A percentile compares a stretch with the other conserved stretches of the same genome.
These are phyloP conservation scores for Trypanosomatidae sp. DNA, from an alignment of 208 protist species.

Conservation along the genomic window DNA sequence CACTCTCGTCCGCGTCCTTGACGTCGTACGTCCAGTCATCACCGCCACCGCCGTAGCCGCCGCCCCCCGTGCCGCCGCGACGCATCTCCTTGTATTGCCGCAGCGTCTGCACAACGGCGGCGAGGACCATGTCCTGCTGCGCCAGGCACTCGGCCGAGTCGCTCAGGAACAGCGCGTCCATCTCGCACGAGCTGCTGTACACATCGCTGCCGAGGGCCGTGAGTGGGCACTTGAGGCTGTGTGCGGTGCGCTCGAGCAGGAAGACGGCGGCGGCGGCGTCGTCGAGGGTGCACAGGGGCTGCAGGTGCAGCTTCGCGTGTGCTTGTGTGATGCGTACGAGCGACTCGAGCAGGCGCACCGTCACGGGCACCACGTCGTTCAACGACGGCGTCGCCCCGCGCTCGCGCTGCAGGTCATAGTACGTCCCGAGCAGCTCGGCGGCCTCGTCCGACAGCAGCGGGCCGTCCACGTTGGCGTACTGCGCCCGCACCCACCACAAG, in stretches of 20 bases:
- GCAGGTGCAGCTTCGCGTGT: constrained; percentile 90
- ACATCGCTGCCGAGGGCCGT: constrained; percentile 31
- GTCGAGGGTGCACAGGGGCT: constrained; percentile 47
- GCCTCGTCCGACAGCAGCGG: constrained; percentile 56
- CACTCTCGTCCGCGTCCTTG: constrained; percentile 7
- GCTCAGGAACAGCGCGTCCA: constrained; percentile 66
- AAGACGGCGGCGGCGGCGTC: constrained; percentile 83
- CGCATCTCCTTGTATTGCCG: no score
- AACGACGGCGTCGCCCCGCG: constrained; percentile 52
- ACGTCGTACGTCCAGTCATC: no score
- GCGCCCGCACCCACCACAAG: constrained; percentile 59
- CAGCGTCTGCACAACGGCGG: constrained; percentile 44
- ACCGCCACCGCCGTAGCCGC: constrained; percentile 1
- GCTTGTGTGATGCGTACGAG: constrained; percentile 92
- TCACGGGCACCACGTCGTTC: constrained; percentile 88
- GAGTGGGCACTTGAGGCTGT: constrained; percentile 73
- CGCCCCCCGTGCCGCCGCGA: not conserved
- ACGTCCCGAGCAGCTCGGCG: constrained; percentile 53
- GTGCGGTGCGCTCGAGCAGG: constrained; percentile 75
- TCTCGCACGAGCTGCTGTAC: constrained; percentile 54
- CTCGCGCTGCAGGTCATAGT: constrained; percentile 64
- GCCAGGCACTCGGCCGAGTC: constrained; percentile 11
- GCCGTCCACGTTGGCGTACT: constrained; percentile 49
- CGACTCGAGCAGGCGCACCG: constrained; percentile 92
- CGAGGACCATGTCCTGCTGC: constrained; percentile 33